These are phyloP conservation scores for Penicillium sp. DNA, from an alignment of 2,329 filamentous ascomycete genomes.

Conservation along the genomic window DNA sequence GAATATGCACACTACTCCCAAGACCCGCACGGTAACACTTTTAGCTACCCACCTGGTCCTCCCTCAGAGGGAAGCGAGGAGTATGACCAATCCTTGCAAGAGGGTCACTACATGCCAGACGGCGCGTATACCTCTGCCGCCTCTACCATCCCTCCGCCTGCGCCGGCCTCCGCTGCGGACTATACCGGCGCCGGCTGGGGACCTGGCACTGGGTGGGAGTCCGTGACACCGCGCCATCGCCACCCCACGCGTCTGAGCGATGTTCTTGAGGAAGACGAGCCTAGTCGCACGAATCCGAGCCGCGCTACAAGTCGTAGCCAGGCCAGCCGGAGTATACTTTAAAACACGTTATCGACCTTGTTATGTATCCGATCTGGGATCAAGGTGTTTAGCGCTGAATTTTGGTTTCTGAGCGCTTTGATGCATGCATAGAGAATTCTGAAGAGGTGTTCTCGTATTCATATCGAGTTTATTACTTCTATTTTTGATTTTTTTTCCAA, in stretches of 20 bases:
- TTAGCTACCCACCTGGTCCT: slow-evolving; percentile 50
- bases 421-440: not conserved
- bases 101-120: slow-evolving; percentile 44
- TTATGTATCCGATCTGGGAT: not conserved
- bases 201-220: slow-evolving; percentile 69
- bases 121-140: slow-evolving; percentile 24
- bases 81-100: slow-evolving; percentile 49
- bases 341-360: not conserved
- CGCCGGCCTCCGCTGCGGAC: slow-evolving; percentile 48
- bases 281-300: slow-evolving; percentile 63
- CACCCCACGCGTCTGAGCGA: slow-evolving; percentile 87
- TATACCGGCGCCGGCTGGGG: slow-evolving; percentile 67
- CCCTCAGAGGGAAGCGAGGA: slow-evolving; percentile 53
- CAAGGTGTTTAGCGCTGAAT: not conserved
- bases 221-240: slow-evolving; percentile 69
- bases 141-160: slow-evolving; percentile 27
- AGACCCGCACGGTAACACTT: slow-evolving; percentile 60
- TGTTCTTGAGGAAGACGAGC: slow-evolving; percentile 81
- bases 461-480: not conserved
- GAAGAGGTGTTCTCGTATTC: not conserved
- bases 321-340: slow-evolving; percentile 6
- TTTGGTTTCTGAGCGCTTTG: not conserved
- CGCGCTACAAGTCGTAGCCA: slow-evolving; percentile 52
- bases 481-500: not conserved
- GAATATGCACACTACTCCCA: slow-evolving; percentile 67